Evolutionary conservation across 169 alveolate genomes (phyloP), one percentile per base, ranked within the genome.

Genomic region (Toxoplasma gondii): DNA sequence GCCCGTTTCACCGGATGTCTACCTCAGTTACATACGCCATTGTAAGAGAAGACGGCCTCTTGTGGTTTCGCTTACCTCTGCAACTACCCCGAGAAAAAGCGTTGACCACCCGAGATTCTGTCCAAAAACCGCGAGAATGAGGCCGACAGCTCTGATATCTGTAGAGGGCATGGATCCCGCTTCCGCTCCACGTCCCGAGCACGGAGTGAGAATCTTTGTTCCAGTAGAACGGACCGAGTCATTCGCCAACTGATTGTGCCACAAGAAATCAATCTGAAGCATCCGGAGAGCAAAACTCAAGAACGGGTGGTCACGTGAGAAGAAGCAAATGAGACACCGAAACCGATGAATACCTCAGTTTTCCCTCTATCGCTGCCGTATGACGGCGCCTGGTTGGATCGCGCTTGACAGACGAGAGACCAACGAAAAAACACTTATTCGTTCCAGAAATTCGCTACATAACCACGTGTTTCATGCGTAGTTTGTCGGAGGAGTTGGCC

Each of bases 61-160:
- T 12, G 22, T 49, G 12, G 22, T 49, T 49, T 49, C 58, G 58
- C 84, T 31, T 74, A 74, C 84, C 84, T 74, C 84, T 24, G 84
- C 84, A 74, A 74, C 84, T 2, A 74, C 84, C 43, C 39, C 84
- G 1, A 36, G 84, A 16, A 74, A 19, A 74, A 74, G 84, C 39
- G 84, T 31, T 24, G 84, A 74, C 84, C 84, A 74, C 27, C 84
- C 43, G 44, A 74, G 43, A n/a, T 74, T 74, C 43, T 74, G 84
- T 44, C 39, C 43, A 17, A 74, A 44, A 24, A 31, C 45, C 24
- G 84, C 84, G 43, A 74, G n/a, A 12, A 74, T 41, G 44, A 74
- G 39, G 49, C 84, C 84, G 22, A 74, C 17, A 36, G 2, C 45
- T 17, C 17, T n/a, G 44, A 74, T 16, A 31, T 1, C 74, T 19